These are phyloP conservation scores for Aspergillus indologenus DNA, from an alignment of 495 filamentous ascomycete species.

Conservation along the genomic window DNA sequence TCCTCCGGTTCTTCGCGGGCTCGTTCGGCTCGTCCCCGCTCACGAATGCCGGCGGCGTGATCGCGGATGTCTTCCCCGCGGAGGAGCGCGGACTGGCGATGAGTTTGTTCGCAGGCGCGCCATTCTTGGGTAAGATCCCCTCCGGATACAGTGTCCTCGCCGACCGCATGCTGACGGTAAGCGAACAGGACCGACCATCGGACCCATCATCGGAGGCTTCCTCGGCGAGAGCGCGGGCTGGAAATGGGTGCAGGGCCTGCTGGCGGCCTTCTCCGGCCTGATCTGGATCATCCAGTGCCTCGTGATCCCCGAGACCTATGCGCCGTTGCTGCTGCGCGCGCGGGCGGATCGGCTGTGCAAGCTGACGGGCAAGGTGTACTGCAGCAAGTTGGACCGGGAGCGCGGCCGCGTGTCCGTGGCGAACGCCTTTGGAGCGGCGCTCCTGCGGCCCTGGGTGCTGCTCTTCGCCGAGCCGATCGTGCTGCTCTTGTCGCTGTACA, in stretches of 20 bases:
- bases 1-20: slow-evolving; percentile 70
- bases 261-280: slow-evolving; percentile 20
- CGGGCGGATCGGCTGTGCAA: slow-evolving; percentile 48
- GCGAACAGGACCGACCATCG: slow-evolving; percentile 48
- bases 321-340: slow-evolving; percentile 52
- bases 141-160: no score
- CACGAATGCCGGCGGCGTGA: slow-evolving; percentile 64
- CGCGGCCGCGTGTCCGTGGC: slow-evolving; percentile 30
- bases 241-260: slow-evolving; percentile 57
- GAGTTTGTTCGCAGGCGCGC: slow-evolving; percentile 56
- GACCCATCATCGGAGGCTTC: slow-evolving; percentile 54
- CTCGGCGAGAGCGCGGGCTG: slow-evolving; percentile 52
- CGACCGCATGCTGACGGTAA: background rate
- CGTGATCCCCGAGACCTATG: slow-evolving; percentile 59
- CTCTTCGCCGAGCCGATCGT: slow-evolving; percentile 65
- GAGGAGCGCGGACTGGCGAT: slow-evolving; percentile 56
- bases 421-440: slow-evolving; percentile 42
- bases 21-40: slow-evolving; percentile 64
- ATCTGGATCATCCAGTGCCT: slow-evolving; percentile 35
- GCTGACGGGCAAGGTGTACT: slow-evolving; percentile 52
- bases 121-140: slow-evolving; percentile 50
- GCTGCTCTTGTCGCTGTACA: slow-evolving; percentile 57
- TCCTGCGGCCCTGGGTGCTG: slow-evolving; percentile 46
- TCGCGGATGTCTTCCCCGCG: slow-evolving; percentile 65
- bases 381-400: slow-evolving; percentile 47